Percentiles rank a stretch among this genome's conserved stretches.
Evolutionary conservation across 257 asterid genomes (phyloP).

Genomic region (Eustoma russellianum): DNA sequence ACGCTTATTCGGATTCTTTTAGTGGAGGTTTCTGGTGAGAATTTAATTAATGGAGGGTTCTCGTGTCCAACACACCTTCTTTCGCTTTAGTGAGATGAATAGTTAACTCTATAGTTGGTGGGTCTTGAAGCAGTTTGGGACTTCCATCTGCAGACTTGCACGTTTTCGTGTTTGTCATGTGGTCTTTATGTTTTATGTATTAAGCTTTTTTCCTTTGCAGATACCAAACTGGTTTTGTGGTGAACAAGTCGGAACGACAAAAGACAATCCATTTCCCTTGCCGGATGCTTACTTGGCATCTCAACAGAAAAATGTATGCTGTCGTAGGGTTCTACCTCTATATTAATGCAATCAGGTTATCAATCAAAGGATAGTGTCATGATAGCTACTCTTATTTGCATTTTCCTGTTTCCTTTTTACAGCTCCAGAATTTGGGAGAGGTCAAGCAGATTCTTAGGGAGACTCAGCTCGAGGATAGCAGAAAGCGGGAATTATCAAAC

Average conservation of each 20-base stretch:
- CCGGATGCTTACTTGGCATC: slow-evolving; percentile 78
- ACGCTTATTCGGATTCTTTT: not conserved
- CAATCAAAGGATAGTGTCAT: not conserved
- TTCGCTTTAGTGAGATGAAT: not conserved
- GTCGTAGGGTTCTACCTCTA: not conserved
- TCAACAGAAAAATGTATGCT: slow-evolving; percentile 65
- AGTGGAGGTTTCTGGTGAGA: not conserved
- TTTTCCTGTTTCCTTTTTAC: slow-evolving; percentile 24
- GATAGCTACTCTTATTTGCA: not conserved
- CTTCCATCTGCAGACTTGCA: not conserved
- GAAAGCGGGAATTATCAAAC: slow-evolving; percentile 75
- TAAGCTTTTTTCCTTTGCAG: slow-evolving; percentile 24
- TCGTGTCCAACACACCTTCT: too few relatives aligned
- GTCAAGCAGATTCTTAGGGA: slow-evolving; percentile 68
- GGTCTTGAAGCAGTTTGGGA: not conserved
- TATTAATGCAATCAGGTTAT: too few relatives aligned
- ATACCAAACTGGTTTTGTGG: slow-evolving; percentile 75
- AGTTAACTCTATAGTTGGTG: slow-evolving; percentile 1
- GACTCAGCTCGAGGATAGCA: slow-evolving; percentile 72
- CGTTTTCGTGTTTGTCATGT: not conserved
- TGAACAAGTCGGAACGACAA: slow-evolving; percentile 60
- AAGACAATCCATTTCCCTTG: slow-evolving; percentile 71
- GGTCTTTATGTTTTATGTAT: slow-evolving; percentile 3
- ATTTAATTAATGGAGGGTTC: not conserved
- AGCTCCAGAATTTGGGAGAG: slow-evolving; percentile 66